Base-by-base conservation (phyloP, 257 asterid genomes). In the Nicotiana undulata region DNA sequence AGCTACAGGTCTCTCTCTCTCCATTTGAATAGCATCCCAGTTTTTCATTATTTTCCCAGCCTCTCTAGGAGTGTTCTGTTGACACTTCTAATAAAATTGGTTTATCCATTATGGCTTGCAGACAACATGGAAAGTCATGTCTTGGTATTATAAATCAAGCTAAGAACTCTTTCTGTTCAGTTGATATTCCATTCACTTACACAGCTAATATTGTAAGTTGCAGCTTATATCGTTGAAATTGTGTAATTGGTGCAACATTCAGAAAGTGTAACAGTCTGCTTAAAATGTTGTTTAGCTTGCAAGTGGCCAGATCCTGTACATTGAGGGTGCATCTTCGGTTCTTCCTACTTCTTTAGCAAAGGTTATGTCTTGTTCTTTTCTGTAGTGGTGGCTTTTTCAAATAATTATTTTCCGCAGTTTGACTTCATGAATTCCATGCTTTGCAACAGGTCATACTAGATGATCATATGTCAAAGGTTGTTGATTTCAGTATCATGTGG, bases 271-370 rank as follows among this genome's bases (percentile, higher is more conserved):
- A 72, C 40, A 22, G 51, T 46, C 60, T 72, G 4, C 78, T 49
- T 46, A 24, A 70, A 70, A 72, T 0, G 8, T 63, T 63, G 40
- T 28, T 49, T 94, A 95, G 99, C 84, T 82, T 70, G 86, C 91
- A 68, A 88, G 88, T 82, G 87, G 59, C 56, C 87, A 87, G 79
- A 90, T 89, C 89, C 85, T 95, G 24, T 93, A 88, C 81, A 85
- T 95, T 63, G 99, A 92, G 88, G 98, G 97, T 72, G 98, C 97
- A 86, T 95, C 99, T 85, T 88, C 89, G 20, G 85, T 88, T 85
- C 90, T 83, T 88, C 97, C 99, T 79, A 82, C 84, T 76, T 89
- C 99, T 82, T 87, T 95, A 82, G 98, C 95, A 12, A 91, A 95
- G 97, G 99, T 95, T 82, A 80, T 60, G 64, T 40, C 28, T 44